phyloP scores from a whole-genome alignment of 2,329 filamentous ascomycete genomes.

The Epicoccum nigrum region DNA sequence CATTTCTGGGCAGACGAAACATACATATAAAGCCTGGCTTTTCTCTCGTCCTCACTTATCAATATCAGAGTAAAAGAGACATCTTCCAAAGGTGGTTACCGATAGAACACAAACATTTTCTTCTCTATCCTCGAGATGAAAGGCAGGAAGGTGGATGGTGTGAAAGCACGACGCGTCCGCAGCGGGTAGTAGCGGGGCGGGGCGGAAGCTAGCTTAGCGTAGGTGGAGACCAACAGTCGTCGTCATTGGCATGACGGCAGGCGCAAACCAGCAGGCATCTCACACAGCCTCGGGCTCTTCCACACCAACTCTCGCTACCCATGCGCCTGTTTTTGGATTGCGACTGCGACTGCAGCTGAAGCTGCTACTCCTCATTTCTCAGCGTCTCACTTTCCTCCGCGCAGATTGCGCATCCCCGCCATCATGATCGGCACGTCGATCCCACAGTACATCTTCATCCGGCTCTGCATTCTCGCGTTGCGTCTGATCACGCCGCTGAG shows the following conservation, averaged over 20 bases:
- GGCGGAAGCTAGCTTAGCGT: not conserved
- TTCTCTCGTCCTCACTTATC: too few relatives aligned
- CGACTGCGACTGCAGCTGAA: slow-evolving; percentile 13
- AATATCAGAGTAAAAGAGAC: too few relatives aligned
- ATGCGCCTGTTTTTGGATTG: not conserved
- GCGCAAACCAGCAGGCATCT: not conserved
- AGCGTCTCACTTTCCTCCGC: not conserved
- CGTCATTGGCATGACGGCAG: not conserved
- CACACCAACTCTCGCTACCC: not conserved
- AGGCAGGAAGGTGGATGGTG: too few relatives aligned
- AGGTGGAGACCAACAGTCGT: not conserved
- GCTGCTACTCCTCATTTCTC: not conserved
- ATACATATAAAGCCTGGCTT: too few relatives aligned
- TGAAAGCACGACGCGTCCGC: not conserved
- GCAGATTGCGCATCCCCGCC: not conserved
- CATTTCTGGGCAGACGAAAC: too few relatives aligned
- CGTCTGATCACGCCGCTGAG: slow-evolving; percentile 59
- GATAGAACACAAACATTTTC: too few relatives aligned
- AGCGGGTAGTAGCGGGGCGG: not conserved
- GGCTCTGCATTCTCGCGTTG: slow-evolving; percentile 55
- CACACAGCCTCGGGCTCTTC: not conserved
- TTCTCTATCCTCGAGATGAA: too few relatives aligned
- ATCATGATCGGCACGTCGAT: slow-evolving; percentile 51
- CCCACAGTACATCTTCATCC: slow-evolving; percentile 54
- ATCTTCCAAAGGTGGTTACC: too few relatives aligned